Conservation (phyloP, 2,329 filamentous ascomycete genomes). For the Epichloe sibirici region DNA sequence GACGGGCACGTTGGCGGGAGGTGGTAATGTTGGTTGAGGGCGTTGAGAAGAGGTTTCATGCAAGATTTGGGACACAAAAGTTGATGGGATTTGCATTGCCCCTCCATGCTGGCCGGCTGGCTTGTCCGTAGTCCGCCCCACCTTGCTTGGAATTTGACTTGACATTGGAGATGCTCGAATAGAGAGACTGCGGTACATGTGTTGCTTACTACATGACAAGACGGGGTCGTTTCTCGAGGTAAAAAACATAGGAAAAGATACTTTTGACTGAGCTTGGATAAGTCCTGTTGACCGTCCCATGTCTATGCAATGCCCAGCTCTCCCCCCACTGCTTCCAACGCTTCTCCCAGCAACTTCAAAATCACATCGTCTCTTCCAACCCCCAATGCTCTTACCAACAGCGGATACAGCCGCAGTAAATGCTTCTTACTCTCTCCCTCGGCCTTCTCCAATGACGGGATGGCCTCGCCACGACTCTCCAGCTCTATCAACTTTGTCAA, state of each 20-base stretch:
- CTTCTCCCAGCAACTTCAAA: constrained; percentile 42
- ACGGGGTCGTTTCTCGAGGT: too few relatives aligned
- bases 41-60: too few relatives aligned
- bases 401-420: constrained; percentile 66
- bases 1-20: neutral
- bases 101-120: neutral
- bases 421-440: constrained; percentile 56
- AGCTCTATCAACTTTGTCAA: constrained; percentile 55
- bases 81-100: neutral
- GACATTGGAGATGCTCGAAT: too few relatives aligned
- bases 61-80: neutral
- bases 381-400: constrained; percentile 53
- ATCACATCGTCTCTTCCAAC: constrained; percentile 48
- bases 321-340: constrained; percentile 49
- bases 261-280: too few relatives aligned
- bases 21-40: neutral
- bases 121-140: too few relatives aligned
- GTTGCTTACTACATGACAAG: too few relatives aligned
- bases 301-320: constrained; percentile 25
- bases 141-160: too few relatives aligned
- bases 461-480: constrained; percentile 56
- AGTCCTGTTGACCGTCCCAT: too few relatives aligned
- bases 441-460: constrained; percentile 42
- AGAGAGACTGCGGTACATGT: too few relatives aligned
- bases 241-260: neutral